Evolutionary conservation across 176 grass and related monocot genomes (phyloP), one percentile per base, ranked within the genome.

Genomic region (Eragrostis curvula): DNA sequence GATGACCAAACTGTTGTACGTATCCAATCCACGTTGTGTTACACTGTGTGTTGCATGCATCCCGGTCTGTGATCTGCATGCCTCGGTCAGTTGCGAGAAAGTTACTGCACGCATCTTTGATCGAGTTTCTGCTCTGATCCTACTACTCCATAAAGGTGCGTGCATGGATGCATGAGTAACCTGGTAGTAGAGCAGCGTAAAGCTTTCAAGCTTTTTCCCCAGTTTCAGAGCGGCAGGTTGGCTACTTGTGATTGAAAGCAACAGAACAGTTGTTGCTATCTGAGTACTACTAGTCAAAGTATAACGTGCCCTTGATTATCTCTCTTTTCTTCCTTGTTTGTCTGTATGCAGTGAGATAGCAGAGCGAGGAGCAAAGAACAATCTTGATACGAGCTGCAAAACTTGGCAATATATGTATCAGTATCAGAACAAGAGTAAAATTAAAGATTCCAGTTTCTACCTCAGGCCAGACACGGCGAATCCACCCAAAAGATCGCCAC

Each of bases 1-100:
- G 77, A 85, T 77, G 82, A 23, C 27, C 71, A 50, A 61, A 46
- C 77, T 80, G 70, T 70, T 55, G 76, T 80, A 85, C 81, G 81
- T 73, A 80, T 51, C 23, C 69, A 51, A 80, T 51, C 23, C 69
- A 51, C 0, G 4, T 47, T 83, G 80, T 78, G 55, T 43, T 25
- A 14, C 27, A 52, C 36, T 56, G 75, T 56, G 75, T 73, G 67
- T 69, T 40, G 29, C 75, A 62, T 78, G 79, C 79, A 8, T 46
- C 30, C 16, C 48, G 40, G 29, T 56, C 48, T 52, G 16, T 55
- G 18, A 39, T 29, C 29, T 59, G 8, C 79, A 52, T 27, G 81
- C 75, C 75, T 75, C 82, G 63, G 77, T 53, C 51, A 46, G 68
- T 45, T 9, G 67, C 75, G 84, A 79, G 49, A 75, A 84, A 76